A percentile compares a stretch with the other conserved stretches of the same genome.
Evolutionary conservation across 371 early-diverging fungal species (phyloP).

Genomic region (Mortierella sp.): DNA sequence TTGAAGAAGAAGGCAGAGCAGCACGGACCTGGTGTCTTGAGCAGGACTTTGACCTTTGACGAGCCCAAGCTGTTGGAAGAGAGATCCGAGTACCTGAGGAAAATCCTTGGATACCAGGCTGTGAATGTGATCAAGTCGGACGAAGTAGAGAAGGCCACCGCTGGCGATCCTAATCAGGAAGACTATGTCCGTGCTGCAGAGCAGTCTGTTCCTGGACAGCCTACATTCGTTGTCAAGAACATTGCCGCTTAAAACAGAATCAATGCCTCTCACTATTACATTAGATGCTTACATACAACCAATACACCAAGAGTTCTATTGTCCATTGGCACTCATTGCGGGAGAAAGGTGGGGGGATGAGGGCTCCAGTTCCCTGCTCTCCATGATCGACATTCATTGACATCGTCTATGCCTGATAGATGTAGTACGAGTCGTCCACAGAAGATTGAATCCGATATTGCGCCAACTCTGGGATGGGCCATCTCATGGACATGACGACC

Average conservation of each 20-base stretch:
- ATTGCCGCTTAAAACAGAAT: slow-evolving; percentile 30
- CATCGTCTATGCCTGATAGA: too few species aligned
- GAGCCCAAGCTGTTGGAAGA: slow-evolving; percentile 76
- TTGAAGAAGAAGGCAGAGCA: slow-evolving; percentile 78
- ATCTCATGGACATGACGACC: slow-evolving; percentile 35
- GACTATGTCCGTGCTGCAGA: slow-evolving; percentile 66
- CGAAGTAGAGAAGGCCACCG: slow-evolving; percentile 33
- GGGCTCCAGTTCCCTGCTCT: too few species aligned
- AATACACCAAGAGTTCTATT: too few species aligned
- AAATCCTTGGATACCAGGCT: slow-evolving; percentile 56
- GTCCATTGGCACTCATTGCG: too few species aligned
- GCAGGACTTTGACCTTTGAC: slow-evolving; percentile 83
- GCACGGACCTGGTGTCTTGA: slow-evolving; percentile 79
- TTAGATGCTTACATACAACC: too few species aligned
- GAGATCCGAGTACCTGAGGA: slow-evolving; percentile 64
- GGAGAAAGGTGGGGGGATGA: too few species aligned
- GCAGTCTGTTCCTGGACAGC: slow-evolving; percentile 76
- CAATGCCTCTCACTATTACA: too few species aligned
- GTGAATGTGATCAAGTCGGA: slow-evolving; percentile 60
- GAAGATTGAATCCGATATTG: slow-evolving; percentile 20
- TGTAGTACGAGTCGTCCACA: slow-evolving; percentile 12
- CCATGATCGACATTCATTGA: too few species aligned
- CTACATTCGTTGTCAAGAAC: slow-evolving; percentile 57
- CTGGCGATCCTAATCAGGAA: slow-evolving; percentile 53
- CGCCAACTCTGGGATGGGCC: slow-evolving; percentile 36